Conservation (phyloP, 2,329 filamentous ascomycete species). For the Ramichloridium luteum region DNA sequence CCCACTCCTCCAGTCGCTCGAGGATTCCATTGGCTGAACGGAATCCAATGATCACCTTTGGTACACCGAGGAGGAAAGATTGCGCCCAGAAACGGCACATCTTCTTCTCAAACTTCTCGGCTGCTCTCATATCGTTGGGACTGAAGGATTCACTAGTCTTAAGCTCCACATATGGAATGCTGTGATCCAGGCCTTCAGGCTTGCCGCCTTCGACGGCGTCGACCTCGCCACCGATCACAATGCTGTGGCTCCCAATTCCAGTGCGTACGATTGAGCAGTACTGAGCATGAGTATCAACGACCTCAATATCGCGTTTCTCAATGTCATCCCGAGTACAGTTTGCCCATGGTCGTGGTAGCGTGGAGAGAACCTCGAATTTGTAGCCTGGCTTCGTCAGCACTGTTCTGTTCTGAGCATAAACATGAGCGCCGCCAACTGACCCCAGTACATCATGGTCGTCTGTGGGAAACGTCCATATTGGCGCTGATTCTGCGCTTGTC, state of each 20-base stretch:
- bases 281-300: slow-evolving; percentile 82
- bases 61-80: slow-evolving; percentile 84
- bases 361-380: slow-evolving; percentile 83
- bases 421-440: slow-evolving; percentile 32
- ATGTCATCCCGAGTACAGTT: slow-evolving; percentile 64
- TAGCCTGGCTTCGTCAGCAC: slow-evolving; percentile 51
- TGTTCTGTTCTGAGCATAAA: not conserved
- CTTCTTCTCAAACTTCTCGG: slow-evolving; percentile 72
- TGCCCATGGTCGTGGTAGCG: slow-evolving; percentile 63
- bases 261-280: slow-evolving; percentile 93
- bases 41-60: slow-evolving; percentile 84
- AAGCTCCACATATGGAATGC: slow-evolving; percentile 85
- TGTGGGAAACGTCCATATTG: slow-evolving; percentile 48
- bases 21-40: slow-evolving; percentile 62
- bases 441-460: slow-evolving; percentile 88
- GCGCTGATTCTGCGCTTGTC: slow-evolving; percentile 17
- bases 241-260: slow-evolving; percentile 59
- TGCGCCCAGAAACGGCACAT: slow-evolving; percentile 89
- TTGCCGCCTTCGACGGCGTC: slow-evolving; percentile 86
- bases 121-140: slow-evolving; percentile 48
- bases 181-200: slow-evolving; percentile 47
- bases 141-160: slow-evolving; percentile 54
- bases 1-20: slow-evolving; percentile 60
- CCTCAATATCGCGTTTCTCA: slow-evolving; percentile 55
- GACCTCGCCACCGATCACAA: slow-evolving; percentile 86